phyloP scores from a whole-genome alignment of 352 stramenopile species.

The Phytophthora palmivora region DNA sequence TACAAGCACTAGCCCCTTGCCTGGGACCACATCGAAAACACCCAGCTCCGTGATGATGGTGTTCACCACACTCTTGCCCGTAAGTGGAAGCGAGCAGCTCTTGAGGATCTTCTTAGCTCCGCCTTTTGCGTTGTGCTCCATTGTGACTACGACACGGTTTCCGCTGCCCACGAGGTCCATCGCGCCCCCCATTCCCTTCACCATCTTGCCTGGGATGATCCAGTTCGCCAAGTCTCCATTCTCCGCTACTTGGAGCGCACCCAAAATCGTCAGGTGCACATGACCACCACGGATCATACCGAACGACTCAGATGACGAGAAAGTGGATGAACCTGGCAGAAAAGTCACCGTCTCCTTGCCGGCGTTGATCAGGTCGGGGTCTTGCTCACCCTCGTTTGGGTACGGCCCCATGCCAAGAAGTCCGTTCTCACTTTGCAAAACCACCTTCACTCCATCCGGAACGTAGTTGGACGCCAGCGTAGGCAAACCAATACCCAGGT shows the following conservation, averaged over 20 bases:
- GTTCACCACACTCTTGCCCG: constrained; percentile 94
- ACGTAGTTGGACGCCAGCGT: constrained; percentile 97
- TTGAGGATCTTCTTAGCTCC: constrained; percentile 95
- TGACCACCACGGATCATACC: constrained; percentile 97
- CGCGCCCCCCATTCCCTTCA: constrained; percentile 98
- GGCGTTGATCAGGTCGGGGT: constrained; percentile 97
- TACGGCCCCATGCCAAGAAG: constrained; percentile 95
- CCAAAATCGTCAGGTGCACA: constrained; percentile 97
- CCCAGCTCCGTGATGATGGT: constrained; percentile 94
- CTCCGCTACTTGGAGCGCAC: constrained; percentile 93
- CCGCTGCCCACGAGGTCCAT: constrained; percentile 97
- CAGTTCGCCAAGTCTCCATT: constrained; percentile 97
- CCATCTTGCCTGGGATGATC: constrained; percentile 96
- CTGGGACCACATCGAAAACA: constrained; percentile 77
- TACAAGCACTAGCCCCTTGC: constrained; percentile 83
- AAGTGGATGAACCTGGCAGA: constrained; percentile 92
- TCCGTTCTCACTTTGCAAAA: constrained; percentile 97
- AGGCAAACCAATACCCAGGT: constrained; percentile 96
- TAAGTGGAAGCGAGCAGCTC: constrained; percentile 94
- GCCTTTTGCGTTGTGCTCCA: constrained; percentile 97
- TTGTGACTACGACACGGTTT: constrained; percentile 96
- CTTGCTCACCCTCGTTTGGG: constrained; percentile 86
- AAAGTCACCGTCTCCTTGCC: constrained; percentile 97
- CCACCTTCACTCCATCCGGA: constrained; percentile 93
- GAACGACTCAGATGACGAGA: constrained; percentile 95